phyloP scores from a whole-genome alignment of 2,329 filamentous ascomycete species.

The Sporothrix humicola region DNA sequence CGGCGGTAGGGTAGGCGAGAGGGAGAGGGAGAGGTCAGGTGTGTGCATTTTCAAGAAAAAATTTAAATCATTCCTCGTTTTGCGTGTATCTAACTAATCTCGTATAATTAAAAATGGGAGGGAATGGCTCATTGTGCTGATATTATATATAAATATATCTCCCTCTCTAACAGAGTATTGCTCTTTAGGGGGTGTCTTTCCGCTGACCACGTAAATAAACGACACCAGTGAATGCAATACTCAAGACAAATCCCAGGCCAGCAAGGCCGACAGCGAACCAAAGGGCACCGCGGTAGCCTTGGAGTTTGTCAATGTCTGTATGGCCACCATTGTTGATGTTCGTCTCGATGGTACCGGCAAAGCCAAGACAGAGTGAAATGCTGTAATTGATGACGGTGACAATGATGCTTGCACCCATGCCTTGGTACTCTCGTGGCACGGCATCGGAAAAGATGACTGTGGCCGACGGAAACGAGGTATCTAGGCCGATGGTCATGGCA shows the following conservation, averaged over 20 bases:
- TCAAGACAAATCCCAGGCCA: conserved; percentile 44
- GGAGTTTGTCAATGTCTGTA: conserved; percentile 39
- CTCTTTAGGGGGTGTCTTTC: no score
- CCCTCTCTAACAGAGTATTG: no score
- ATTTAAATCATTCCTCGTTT: no score
- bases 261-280: conserved; percentile 50
- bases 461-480: conserved; percentile 68
- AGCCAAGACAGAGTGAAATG: conserved; percentile 68
- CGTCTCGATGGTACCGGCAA: conserved; percentile 67
- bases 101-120: no score
- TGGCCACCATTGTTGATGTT: conserved; percentile 43
- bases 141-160: no score
- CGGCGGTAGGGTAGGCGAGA: no score
- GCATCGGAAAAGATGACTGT: conserved; percentile 64
- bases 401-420: conserved; percentile 59
- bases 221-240: conserved; percentile 22
- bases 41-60: no score
- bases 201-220: no score
- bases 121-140: no score
- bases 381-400: conserved; percentile 71
- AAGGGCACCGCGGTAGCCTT: conserved; percentile 47
- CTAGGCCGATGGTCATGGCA: conserved; percentile 66
- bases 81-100: no score
- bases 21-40: no score
- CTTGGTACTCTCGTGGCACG: conserved; percentile 53